A percentile compares a stretch with the other conserved stretches of the same genome.
Conservation (phyloP, 768 basidiomycete genomes). For the Pholiota conissans region DNA sequence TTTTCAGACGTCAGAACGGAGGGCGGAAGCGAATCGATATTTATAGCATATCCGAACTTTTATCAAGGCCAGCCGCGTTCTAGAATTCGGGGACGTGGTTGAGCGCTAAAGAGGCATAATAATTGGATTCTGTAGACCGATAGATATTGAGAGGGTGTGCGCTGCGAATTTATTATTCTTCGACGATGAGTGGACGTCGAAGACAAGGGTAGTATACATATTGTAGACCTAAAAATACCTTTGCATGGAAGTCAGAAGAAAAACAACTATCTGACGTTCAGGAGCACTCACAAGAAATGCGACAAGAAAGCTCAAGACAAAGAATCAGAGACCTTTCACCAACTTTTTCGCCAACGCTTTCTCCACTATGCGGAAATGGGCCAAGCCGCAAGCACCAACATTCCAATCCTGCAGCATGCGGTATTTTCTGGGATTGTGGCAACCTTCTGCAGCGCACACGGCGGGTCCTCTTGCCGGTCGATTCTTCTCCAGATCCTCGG, state of each 20-base stretch:
- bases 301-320: neutral
- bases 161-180: no score
- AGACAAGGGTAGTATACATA: neutral
- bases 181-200: neutral
- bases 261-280: neutral
- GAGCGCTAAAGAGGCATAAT: no score
- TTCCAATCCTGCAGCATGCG: conserved; percentile 63
- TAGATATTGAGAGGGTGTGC: no score
- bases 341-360: no score
- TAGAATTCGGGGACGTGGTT: no score
- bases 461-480: conserved; percentile 23
- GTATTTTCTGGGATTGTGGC: conserved; percentile 57
- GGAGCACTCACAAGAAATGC: neutral
- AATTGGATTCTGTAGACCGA: no score
- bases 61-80: neutral
- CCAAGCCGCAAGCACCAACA: conserved; percentile 66
- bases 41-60: neutral
- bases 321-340: no score
- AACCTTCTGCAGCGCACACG: conserved; percentile 60
- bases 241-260: neutral
- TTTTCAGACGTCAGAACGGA: neutral
- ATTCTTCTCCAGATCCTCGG: conserved; percentile 12
- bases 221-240: neutral
- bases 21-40: neutral
- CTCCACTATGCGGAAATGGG: conserved; percentile 61